phyloP scores from a whole-genome alignment of 352 stramenopile genomes.

The Halophytophthora batemanensis region DNA sequence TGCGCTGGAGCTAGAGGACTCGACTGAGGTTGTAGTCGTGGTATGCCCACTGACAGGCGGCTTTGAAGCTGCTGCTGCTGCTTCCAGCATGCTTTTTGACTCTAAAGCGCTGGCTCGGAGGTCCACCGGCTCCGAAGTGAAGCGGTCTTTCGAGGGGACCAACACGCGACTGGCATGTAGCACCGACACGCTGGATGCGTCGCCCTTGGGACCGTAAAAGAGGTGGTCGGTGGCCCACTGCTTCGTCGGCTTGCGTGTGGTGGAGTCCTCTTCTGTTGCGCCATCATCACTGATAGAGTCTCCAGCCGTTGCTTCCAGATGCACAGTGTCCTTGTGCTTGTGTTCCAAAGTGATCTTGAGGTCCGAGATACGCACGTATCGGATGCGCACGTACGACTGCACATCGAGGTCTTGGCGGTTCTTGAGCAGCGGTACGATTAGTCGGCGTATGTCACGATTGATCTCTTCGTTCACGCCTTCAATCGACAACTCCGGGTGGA shows the following conservation, averaged over 20 bases:
- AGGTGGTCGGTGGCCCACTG: slow-evolving; percentile 56
- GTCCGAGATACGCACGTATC: slow-evolving; percentile 60
- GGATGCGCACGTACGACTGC: slow-evolving; percentile 54
- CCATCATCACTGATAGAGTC: slow-evolving; percentile 17
- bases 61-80: slow-evolving; percentile 7
- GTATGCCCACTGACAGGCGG: slow-evolving; percentile 8
- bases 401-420: slow-evolving; percentile 68
- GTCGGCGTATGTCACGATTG: slow-evolving; percentile 58
- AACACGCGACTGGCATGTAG: slow-evolving; percentile 46
- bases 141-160: slow-evolving; percentile 38
- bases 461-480: slow-evolving; percentile 61
- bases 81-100: slow-evolving; percentile 55
- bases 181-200: slow-evolving; percentile 52
- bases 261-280: slow-evolving; percentile 4
- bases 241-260: slow-evolving; percentile 12
- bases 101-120: slow-evolving; percentile 51
- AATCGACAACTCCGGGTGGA: slow-evolving; percentile 69
- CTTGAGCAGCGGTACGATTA: slow-evolving; percentile 73
- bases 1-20: slow-evolving; percentile 11
- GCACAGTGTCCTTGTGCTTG: slow-evolving; percentile 58
- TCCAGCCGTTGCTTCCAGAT: slow-evolving; percentile 31
- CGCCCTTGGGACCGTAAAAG: slow-evolving; percentile 66
- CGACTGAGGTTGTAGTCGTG: slow-evolving; percentile 7
- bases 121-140: slow-evolving; percentile 60
- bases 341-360: slow-evolving; percentile 66